Base-by-base conservation (phyloP, 257 asterid genomes). In the Linderniella brevidens region DNA sequence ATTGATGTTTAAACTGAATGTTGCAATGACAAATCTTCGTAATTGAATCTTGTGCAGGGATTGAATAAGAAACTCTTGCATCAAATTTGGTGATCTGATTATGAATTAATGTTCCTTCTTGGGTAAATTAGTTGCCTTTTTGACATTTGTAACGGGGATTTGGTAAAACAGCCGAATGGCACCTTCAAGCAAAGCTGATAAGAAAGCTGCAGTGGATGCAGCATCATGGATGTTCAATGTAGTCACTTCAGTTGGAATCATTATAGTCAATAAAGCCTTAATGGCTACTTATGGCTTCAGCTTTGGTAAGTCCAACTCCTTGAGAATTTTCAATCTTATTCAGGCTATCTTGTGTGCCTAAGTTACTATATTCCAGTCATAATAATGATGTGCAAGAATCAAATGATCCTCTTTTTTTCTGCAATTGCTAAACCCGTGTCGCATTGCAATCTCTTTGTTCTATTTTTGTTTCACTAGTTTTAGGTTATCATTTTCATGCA, bases 221-320 rank as follows among this genome's bases (percentile, higher is more conserved):
- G 90, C 80, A 47, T 93, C 93, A 46, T 88, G 93, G 97, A 64
- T 74, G 80, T 84, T 88, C 76, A 88, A 88, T 65, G 83, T 88
- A 17, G 90, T 80, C 52, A 78, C 93, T 58, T 88, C 97, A n/a
- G 95, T 84, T 53, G 97, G 97, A 54, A 78, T 88, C 40, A 88
- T 88, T 51, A 78, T 88, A 58, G 93, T 84, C 67, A 88, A 88
- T 65, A 88, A 84, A 66, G 90, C 97, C 19, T 72, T 88, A 51
- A 88, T 84, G 97, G 95, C 86, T 64, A 83, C 69, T 35, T 88
- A 88, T 18, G 92, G 95, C 47, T 88, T 88, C 83, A 83, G 79
- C 69, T 88, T 88, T 64, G 95, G 97, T 84, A 78, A 70, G 37
- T 53, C 41, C 52, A 52, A 50, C 18, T 12, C 4, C 51, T 48